Conservation (phyloP, 805 yeast genomes). For the Barnettozyma sucrosica region DNA sequence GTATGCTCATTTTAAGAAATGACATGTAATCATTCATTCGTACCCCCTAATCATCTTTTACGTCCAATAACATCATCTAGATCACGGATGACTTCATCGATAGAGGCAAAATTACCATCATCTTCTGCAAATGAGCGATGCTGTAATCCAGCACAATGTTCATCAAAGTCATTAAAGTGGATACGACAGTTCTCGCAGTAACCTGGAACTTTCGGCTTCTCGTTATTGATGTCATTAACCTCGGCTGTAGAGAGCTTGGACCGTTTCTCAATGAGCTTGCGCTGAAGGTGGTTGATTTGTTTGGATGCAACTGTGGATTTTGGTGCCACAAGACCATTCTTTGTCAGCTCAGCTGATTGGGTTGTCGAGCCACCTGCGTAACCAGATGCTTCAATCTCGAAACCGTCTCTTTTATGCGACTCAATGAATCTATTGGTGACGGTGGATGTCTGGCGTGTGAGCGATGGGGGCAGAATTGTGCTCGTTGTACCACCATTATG, state of each 20-base stretch:
- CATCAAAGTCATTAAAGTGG: slow-evolving; percentile 72
- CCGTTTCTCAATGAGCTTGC: slow-evolving; percentile 31
- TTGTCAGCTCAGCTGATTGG: slow-evolving; percentile 26
- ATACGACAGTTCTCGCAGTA: slow-evolving; percentile 93
- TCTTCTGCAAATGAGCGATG: slow-evolving; percentile 78
- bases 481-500: slow-evolving; percentile 1
- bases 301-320: slow-evolving; percentile 52
- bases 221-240: slow-evolving; percentile 7
- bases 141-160: slow-evolving; percentile 61
- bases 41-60: slow-evolving; percentile 12
- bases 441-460: slow-evolving; percentile 20
- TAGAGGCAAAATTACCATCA: slow-evolving; percentile 63
- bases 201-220: slow-evolving; percentile 44
- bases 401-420: slow-evolving; percentile 29
- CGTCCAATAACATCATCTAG: slow-evolving; percentile 16
- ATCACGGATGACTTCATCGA: slow-evolving; percentile 63
- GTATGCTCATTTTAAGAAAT: background rate
- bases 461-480: slow-evolving; percentile 1
- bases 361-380: slow-evolving; percentile 37
- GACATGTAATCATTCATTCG: background rate
- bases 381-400: slow-evolving; percentile 60
- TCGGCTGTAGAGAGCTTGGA: slow-evolving; percentile 16
- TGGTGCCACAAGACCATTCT: slow-evolving; percentile 59
- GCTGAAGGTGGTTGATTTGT: slow-evolving; percentile 42
- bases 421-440: slow-evolving; percentile 19